Evolutionary conservation across 2,329 filamentous ascomycete genomes (phyloP), one percentile per base, ranked within the genome.

Genomic region (Fusarium graminum): DNA sequence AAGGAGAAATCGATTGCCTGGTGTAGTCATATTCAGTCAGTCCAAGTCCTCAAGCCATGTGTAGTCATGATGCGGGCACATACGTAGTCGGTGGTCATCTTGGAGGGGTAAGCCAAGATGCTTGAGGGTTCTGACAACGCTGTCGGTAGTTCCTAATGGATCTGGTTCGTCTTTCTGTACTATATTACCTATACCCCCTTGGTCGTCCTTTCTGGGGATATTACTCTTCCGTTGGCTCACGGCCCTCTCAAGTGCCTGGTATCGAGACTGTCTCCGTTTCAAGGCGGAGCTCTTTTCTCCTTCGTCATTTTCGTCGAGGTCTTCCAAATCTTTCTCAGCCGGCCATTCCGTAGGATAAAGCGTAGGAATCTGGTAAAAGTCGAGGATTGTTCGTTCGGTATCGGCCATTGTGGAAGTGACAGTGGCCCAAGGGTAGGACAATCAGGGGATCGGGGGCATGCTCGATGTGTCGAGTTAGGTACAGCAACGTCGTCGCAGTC

Each of bases 161-260:
- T 99, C 95, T 3, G 92, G 87, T 77, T 99, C 96, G 76, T 99
- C 95, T 75, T 91, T 91, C 74, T 95, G 92, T 29, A 97, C 92
- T 62, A 94, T 80, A 71, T 89, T 95, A 67, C 92, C 90, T 43
- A 90, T 83, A 29, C 90, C 90, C 73, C 88, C 86, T 63, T 78
- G 81, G 47, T 85, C 86, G 74, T 86, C 88, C 75, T 93, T 88
- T 7, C 90, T 90, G 1, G 88, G 86, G 17, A 92, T 79, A 14
- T 92, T 80, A 47, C 84, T 80, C 75, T 87, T 92, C 72, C 86
- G 86, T 59, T 89, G 87, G 77, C 90, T 91, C 45, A 90, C 86
- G 52, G 88, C 88, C 59, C 90, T 86, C 76, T 95, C 92, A 50
- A 98, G 86, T 17, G 92, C 92, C 64, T 94, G 93, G 77, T 93